Evolutionary conservation across 2,329 filamentous ascomycete species (phyloP).

Genomic region (Ophiostoma ulmi): DNA sequence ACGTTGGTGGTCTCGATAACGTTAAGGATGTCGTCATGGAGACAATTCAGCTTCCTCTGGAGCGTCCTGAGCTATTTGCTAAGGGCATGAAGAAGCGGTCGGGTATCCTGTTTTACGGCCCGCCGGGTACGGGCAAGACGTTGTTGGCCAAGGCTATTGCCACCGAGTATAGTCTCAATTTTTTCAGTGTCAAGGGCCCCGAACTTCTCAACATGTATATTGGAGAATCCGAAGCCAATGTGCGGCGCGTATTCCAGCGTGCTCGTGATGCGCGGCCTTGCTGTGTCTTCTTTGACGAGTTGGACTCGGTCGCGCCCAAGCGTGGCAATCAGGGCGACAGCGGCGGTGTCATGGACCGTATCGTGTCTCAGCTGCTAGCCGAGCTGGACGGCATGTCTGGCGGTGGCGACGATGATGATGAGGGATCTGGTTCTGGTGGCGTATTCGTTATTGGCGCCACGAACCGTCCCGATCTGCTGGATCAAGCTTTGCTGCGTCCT

Average conservation of each 20-base stretch:
- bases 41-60: conserved; percentile 88
- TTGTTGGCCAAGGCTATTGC: conserved; percentile 89
- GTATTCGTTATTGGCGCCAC: conserved; percentile 97
- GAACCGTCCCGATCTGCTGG: conserved; percentile 87
- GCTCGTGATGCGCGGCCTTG: conserved; percentile 81
- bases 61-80: conserved; percentile 87
- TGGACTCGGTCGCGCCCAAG: conserved; percentile 92
- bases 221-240: conserved; percentile 88
- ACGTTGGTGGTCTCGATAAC: conserved; percentile 86
- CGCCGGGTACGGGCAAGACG: conserved; percentile 87
- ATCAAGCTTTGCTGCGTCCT: conserved; percentile 81
- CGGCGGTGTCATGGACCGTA: conserved; percentile 96
- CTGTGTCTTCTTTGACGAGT: conserved; percentile 88
- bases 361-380: conserved; percentile 88
- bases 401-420: conserved; percentile 23
- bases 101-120: conserved; percentile 86
- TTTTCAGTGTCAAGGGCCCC: conserved; percentile 89
- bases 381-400: conserved; percentile 93
- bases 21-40: conserved; percentile 97
- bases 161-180: conserved; percentile 89
- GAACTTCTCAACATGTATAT: conserved; percentile 96
- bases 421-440: conserved; percentile 62
- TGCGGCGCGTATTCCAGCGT: conserved; percentile 80
- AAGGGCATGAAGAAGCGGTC: conserved; percentile 98
- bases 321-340: conserved; percentile 95